These are phyloP conservation scores for Stephania japonica DNA, from an alignment of 164 flowering plant species.

Conservation along the genomic window DNA sequence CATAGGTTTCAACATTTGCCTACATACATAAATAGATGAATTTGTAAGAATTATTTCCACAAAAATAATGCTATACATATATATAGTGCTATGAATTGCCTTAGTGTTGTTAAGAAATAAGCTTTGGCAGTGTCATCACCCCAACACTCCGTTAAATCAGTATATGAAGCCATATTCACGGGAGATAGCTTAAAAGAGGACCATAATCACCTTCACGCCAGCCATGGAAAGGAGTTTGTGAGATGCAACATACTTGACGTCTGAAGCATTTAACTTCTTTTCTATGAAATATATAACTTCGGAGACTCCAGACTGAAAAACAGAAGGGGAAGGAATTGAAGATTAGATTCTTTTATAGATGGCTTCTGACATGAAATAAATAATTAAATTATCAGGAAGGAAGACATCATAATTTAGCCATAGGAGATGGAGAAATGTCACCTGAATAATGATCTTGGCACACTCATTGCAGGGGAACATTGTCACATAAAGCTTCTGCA, in stretches of 20 bases:
- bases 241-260: constrained; percentile 66
- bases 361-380: no score
- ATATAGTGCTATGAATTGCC: no score
- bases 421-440: constrained; percentile 10
- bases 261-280: constrained; percentile 54
- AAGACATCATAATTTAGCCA: neutral
- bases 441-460: constrained; percentile 95
- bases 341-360: neutral
- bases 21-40: no score
- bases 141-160: neutral
- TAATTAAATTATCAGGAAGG: no score
- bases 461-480: constrained; percentile 99
- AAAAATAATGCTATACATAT: no score
- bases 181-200: constrained; percentile 31
- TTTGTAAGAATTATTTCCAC: no score
- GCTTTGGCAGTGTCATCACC: constrained; percentile 37
- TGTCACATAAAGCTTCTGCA: constrained; percentile 89
- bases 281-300: constrained; percentile 86
- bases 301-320: constrained; percentile 77
- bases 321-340: constrained; percentile 3
- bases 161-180: constrained; percentile 65
- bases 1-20: no score
- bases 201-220: constrained; percentile 58
- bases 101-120: constrained; percentile 21
- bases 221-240: constrained; percentile 78